These are phyloP conservation scores for Fraxinus angustifolia DNA, from an alignment of 305 asterid species.

Conservation along the genomic window DNA sequence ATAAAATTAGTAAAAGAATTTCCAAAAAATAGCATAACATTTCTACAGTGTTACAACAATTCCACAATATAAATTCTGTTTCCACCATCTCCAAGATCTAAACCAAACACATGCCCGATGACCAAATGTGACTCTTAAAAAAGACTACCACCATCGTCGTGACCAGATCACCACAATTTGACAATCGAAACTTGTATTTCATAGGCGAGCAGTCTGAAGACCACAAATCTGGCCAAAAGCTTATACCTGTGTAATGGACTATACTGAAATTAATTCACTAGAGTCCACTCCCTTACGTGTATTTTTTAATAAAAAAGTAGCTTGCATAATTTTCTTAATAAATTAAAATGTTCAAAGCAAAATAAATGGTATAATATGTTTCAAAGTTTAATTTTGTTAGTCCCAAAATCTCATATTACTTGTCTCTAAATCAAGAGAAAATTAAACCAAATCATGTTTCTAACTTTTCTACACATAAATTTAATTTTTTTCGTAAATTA, in stretches of 20 bases:
- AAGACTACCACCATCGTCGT: not conserved
- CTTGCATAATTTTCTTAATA: not conserved
- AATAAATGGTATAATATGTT: not conserved
- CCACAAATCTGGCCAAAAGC: not conserved
- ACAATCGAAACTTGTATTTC: not conserved
- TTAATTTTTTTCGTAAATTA: not conserved
- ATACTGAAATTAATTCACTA: not conserved
- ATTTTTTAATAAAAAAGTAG: not conserved
- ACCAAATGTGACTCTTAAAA: not conserved
- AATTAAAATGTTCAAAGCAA: not conserved
- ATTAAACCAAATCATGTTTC: not conserved
- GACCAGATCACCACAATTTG: not conserved
- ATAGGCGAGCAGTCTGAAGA: not conserved
- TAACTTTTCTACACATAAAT: not conserved
- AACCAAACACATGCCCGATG: not conserved
- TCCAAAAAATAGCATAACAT: too few relatives aligned
- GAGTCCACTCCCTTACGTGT: not conserved
- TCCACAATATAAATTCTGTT: not conserved
- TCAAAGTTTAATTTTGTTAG: not conserved
- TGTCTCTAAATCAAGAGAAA: not conserved
- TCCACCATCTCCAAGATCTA: not conserved
- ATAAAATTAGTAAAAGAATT: too few relatives aligned
- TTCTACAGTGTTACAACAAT: too few relatives aligned
- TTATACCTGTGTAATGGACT: not conserved
- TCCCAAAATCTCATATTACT: not conserved